phyloP scores from a whole-genome alignment of 306 rosid species.

The Vigna angularis region DNA sequence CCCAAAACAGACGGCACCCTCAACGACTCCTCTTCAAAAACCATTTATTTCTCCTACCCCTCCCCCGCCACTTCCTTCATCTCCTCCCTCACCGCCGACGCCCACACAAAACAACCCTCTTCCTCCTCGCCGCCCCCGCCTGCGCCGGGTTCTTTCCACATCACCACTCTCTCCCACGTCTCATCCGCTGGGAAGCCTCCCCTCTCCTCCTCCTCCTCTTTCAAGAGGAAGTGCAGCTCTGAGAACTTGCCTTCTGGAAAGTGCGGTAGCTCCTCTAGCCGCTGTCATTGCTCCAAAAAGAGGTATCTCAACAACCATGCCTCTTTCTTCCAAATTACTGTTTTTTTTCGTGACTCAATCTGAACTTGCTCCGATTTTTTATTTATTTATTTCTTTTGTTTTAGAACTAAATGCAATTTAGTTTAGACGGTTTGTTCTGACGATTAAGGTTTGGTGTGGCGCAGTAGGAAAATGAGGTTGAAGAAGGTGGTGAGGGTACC shows the following conservation, averaged over 20 bases:
- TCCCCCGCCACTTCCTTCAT: constrained; percentile 51
- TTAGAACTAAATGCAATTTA: background rate
- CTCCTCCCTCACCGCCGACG: constrained; percentile 77
- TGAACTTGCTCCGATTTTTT: too few species aligned
- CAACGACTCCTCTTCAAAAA: constrained; percentile 56
- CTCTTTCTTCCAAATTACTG: too few species aligned
- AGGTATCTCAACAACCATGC: constrained; percentile 48
- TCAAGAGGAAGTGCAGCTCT: constrained; percentile 85
- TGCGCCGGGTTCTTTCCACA: constrained; percentile 53
- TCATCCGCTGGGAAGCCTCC: constrained; percentile 66
- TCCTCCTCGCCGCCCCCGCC: constrained; percentile 61
- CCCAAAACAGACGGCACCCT: constrained; percentile 20
- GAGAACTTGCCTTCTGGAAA: constrained; percentile 71
- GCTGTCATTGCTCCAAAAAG: constrained; percentile 87
- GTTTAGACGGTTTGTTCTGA: too few species aligned
- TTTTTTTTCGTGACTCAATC: too few species aligned
- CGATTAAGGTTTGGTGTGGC: background rate
- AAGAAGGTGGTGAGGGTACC: constrained; percentile 83
- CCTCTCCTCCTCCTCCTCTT: constrained; percentile 56
- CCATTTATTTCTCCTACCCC: constrained; percentile 67
- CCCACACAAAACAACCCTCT: constrained; percentile 59
- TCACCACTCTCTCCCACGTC: constrained; percentile 67
- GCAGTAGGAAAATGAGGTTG: constrained; percentile 65
- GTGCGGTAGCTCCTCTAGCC: constrained; percentile 71
- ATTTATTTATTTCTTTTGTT: background rate